A percentile compares a stretch with the other conserved stretches of the same genome.
phyloP scores from a whole-genome alignment of 805 yeast genomes.

The Kregervanrija delftensis region DNA sequence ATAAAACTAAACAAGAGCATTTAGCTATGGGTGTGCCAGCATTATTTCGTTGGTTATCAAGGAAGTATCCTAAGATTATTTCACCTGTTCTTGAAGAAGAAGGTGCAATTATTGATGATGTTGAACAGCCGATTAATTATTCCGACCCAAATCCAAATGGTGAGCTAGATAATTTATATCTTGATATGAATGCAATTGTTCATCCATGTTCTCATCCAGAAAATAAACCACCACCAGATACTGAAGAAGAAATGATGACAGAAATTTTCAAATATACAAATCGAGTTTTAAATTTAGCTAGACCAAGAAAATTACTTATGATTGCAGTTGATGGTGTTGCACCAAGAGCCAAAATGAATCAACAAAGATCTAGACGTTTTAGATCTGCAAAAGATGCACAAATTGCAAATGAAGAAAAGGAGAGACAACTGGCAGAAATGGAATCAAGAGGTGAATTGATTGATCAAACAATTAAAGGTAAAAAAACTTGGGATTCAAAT shows the following conservation, averaged over 20 bases:
- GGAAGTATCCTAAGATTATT: conserved; percentile 89
- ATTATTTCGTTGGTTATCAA: conserved; percentile 90
- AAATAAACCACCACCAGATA: conserved; percentile 90
- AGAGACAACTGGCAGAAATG: conserved; percentile 49
- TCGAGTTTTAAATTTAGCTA: conserved; percentile 84
- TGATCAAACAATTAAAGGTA: conserved; percentile 66
- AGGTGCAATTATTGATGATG: conserved; percentile 50
- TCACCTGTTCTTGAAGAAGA: conserved; percentile 82
- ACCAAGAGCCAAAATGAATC: conserved; percentile 97
- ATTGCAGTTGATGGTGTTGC: conserved; percentile 99
- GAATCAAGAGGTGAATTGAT: conserved; percentile 65
- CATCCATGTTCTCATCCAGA: conserved; percentile 99
- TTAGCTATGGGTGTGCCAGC: conserved; percentile 90
- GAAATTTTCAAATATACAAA: conserved; percentile 92
- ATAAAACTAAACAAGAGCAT: not conserved
- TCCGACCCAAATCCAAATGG: conserved; percentile 86
- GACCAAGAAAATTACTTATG: conserved; percentile 87
- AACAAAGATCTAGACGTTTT: conserved; percentile 90
- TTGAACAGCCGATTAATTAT: conserved; percentile 58
- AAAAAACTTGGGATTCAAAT: conserved; percentile 89
- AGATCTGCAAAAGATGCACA: conserved; percentile 87
- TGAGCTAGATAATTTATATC: conserved; percentile 84
- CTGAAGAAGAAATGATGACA: conserved; percentile 93
- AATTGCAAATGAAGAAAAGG: conserved; percentile 65
- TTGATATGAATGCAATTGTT: conserved; percentile 98